Percentiles rank a stretch among this genome's conserved stretches.
Conservation (phyloP, 2,329 filamentous ascomycete genomes). For the Lasiodiplodia theobromae region DNA sequence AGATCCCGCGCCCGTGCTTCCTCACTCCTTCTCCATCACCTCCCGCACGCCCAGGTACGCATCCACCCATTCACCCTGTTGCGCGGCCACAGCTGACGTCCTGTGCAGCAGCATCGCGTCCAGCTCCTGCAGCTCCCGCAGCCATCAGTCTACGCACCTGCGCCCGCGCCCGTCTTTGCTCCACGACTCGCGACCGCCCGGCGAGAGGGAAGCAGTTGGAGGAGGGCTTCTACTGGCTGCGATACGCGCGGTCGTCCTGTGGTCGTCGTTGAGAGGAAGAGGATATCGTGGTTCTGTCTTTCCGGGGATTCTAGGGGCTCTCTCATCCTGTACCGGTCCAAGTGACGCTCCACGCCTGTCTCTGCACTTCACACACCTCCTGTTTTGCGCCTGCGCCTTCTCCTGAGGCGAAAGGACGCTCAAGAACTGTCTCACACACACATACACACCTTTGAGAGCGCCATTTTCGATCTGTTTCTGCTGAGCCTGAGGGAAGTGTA, state of each 20-base stretch:
- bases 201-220: conserved; percentile 24
- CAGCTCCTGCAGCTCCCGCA: conserved; percentile 2
- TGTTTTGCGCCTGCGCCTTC: conserved; percentile 28
- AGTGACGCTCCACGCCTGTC: conserved; percentile 28
- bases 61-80: neutral
- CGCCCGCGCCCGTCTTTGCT: conserved; percentile 12
- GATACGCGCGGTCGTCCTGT: conserved; percentile 9
- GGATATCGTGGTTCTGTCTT: conserved; percentile 29
- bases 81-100: neutral
- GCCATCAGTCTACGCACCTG: neutral
- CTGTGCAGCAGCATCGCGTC: neutral
- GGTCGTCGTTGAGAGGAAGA: conserved; percentile 25
- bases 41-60: conserved; percentile 16
- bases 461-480: conserved; percentile 42
- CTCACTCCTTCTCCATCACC: conserved; percentile 28
- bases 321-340: conserved; percentile 28
- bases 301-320: conserved; percentile 27
- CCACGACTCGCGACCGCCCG: conserved; percentile 16
- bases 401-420: conserved; percentile 22
- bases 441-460: conserved; percentile 38
- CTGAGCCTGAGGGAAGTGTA: conserved; percentile 31
- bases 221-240: conserved; percentile 24
- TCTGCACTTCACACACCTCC: conserved; percentile 27
- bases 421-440: conserved; percentile 32
- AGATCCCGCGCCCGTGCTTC: conserved; percentile 24